Percentiles rank a stretch among this genome's conserved stretches.
Conservation (phyloP, 1,284 basidiomycete species). For the Cryptococcus hybrid region DNA sequence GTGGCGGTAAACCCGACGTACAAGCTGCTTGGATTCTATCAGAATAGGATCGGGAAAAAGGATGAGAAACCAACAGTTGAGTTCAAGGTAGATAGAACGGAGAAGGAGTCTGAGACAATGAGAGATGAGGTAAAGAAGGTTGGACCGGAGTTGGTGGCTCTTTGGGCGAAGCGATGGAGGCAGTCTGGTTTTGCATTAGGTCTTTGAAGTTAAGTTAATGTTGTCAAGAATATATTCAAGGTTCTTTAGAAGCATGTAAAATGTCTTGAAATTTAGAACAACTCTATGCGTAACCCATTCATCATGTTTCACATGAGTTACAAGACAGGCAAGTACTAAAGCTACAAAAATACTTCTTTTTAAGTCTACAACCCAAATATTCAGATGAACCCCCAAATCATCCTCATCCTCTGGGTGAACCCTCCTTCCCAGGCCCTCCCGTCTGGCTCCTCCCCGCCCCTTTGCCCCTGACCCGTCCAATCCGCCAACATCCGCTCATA, state of each 20-base stretch:
- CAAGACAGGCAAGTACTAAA: no score
- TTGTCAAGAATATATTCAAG: no score
- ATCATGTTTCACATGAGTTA: no score
- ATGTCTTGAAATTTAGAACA: no score
- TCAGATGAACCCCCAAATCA: slow-evolving; percentile 26
- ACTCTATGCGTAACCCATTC: no score
- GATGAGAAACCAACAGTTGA: slow-evolving; percentile 27
- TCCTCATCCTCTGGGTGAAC: slow-evolving; percentile 26
- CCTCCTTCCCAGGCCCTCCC: slow-evolving; percentile 30
- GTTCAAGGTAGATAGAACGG: slow-evolving; percentile 30
- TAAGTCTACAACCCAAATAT: no score
- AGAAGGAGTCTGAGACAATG: slow-evolving; percentile 30
- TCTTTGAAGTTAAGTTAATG: no score
- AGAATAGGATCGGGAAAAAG: slow-evolving; percentile 28
- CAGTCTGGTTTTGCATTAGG: slow-evolving; percentile 30
- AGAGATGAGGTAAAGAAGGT: slow-evolving; percentile 19
- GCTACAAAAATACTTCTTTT: no score
- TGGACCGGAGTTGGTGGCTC: slow-evolving; percentile 26
- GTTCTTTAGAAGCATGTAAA: no score
- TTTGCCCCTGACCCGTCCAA: slow-evolving; percentile 12
- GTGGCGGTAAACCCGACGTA: slow-evolving; percentile 55
- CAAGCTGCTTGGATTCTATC: slow-evolving; percentile 53
- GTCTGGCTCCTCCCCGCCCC: slow-evolving; percentile 19
- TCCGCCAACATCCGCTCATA: slow-evolving; percentile 24
- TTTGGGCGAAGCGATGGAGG: slow-evolving; percentile 39